Evolutionary conservation across 345 rosid genomes (phyloP).

Genomic region (Hibiscus trionum): DNA sequence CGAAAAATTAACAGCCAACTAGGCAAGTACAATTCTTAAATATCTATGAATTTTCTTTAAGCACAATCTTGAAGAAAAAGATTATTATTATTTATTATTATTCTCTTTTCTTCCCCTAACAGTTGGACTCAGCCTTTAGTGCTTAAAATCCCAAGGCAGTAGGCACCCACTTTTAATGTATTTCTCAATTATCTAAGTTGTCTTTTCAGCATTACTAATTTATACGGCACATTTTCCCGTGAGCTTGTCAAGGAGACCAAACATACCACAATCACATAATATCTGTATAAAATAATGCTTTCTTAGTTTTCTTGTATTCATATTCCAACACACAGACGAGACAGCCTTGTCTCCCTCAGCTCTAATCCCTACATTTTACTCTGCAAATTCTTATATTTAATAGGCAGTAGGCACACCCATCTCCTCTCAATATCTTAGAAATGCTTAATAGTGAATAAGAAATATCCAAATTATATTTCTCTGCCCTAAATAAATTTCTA

Average conservation of each 20-base stretch:
- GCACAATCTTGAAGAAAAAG: not conserved
- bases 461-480: too few relatives aligned
- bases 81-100: not conserved
- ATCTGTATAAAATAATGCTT: not conserved
- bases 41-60: not conserved
- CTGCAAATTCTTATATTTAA: not conserved
- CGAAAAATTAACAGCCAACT: not conserved
- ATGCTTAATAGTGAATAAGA: too few relatives aligned
- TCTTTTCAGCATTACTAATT: not conserved
- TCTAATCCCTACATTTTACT: slow-evolving; percentile 21
- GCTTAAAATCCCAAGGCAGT: slow-evolving; percentile 23
- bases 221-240: slow-evolving; percentile 13
- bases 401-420: too few relatives aligned
- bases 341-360: slow-evolving; percentile 37
- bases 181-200: not conserved
- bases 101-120: not conserved
- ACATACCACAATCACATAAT: slow-evolving; percentile 8
- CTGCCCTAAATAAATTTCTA: too few relatives aligned
- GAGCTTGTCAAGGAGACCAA: slow-evolving; percentile 24
- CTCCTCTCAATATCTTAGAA: too few relatives aligned
- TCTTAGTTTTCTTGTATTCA: slow-evolving; percentile 20
- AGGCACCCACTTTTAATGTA: not conserved
- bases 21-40: not conserved
- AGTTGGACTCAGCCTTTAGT: not conserved
- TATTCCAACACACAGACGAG: slow-evolving; percentile 25